These are phyloP conservation scores for Phialemonium atrogriseum DNA, from an alignment of 2,329 filamentous ascomycete genomes.

Conservation along the genomic window DNA sequence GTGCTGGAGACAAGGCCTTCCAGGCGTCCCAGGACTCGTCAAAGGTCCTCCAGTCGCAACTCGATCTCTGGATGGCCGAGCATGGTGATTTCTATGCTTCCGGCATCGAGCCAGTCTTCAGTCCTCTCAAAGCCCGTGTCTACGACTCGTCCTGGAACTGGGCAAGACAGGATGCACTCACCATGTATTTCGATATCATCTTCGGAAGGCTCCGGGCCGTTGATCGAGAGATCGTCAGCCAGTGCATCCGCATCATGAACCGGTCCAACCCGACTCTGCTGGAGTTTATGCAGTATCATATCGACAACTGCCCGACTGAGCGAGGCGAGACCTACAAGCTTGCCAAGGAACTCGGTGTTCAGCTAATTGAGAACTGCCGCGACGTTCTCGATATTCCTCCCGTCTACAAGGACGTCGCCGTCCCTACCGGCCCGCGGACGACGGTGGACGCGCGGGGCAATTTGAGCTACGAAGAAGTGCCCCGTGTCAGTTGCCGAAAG, in stretches of 20 bases:
- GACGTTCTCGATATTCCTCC: constrained; percentile 79
- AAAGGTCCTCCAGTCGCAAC: constrained; percentile 79
- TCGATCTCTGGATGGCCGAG: constrained; percentile 91
- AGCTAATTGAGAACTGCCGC: constrained; percentile 95
- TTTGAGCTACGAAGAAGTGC: constrained; percentile 82
- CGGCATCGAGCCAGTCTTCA: constrained; percentile 92
- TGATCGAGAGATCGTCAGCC: constrained; percentile 95
- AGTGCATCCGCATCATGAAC: constrained; percentile 99
- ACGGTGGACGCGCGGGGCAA: constrained; percentile 89
- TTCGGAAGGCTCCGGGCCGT: constrained; percentile 89
- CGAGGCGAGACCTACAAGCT: constrained; percentile 95
- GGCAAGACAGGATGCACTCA: constrained; percentile 93
- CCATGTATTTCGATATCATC: constrained; percentile 99
- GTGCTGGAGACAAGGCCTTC: constrained; percentile 91
- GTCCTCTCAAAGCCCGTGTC: constrained; percentile 82
- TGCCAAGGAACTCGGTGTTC: constrained; percentile 87
- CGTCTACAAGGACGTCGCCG: constrained; percentile 89
- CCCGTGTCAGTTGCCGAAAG: constrained; percentile 84
- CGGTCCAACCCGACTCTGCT: constrained; percentile 90
- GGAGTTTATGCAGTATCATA: constrained; percentile 99
- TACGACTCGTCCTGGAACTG: constrained; percentile 99
- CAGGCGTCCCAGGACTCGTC: constrained; percentile 78
- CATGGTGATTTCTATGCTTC: constrained; percentile 94
- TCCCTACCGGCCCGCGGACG: constrained; percentile 87
- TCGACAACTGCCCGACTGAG: constrained; percentile 95